phyloP scores from a whole-genome alignment of 257 asterid species.

The Nicotiana sylvestris region DNA sequence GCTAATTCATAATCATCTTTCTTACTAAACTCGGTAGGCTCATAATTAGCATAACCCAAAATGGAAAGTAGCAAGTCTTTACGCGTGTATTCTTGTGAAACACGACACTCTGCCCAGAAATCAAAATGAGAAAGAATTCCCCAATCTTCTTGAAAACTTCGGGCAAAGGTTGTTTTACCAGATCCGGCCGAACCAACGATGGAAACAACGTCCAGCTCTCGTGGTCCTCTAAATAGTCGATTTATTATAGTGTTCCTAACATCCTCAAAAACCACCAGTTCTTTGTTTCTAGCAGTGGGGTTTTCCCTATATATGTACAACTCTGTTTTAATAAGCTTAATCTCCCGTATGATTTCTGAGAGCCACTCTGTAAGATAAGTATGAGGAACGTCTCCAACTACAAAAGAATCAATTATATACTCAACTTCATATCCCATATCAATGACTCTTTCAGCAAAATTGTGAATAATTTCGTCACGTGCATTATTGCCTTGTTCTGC shows the following conservation, averaged over 20 bases:
- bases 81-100: constrained; percentile 1
- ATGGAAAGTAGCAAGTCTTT: not conserved
- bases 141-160: not conserved
- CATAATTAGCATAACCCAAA: not conserved
- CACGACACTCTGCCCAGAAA: not conserved
- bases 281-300: not conserved
- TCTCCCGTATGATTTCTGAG: no score
- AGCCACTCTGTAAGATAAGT: no score
- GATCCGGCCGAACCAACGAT: constrained; percentile 19
- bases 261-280: constrained; percentile 1
- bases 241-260: not conserved
- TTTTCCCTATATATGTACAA: not conserved
- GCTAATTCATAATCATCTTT: not conserved
- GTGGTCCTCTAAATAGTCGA: not conserved
- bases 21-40: no score
- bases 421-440: no score
- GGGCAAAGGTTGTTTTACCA: constrained; percentile 16
- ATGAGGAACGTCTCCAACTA: no score
- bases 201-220: not conserved
- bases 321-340: not conserved
- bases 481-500: no score
- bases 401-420: no score
- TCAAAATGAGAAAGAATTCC: not conserved
- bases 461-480: no score
- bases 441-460: no score